These are phyloP conservation scores for Hypocrella siamensis DNA, from an alignment of 2,329 filamentous ascomycete species.

Conservation along the genomic window DNA sequence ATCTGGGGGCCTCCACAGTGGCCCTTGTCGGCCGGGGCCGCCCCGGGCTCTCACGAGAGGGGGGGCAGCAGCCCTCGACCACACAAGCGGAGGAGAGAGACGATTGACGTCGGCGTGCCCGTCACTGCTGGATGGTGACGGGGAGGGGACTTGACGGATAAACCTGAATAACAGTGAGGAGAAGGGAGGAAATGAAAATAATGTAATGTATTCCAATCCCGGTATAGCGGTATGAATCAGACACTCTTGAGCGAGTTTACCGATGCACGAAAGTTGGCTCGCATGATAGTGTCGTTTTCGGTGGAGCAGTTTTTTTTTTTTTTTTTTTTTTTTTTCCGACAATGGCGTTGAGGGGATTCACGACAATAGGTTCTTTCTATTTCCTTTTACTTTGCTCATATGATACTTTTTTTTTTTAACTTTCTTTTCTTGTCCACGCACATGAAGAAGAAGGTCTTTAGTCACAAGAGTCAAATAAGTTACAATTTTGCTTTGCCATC, in stretches of 20 bases:
- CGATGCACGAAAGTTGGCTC: too few species aligned
- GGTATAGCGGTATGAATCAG: too few species aligned
- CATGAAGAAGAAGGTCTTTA: too few species aligned
- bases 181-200: neutral
- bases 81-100: conserved; percentile 20
- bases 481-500: too few species aligned
- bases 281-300: too few species aligned
- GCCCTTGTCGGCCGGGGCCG: conserved; percentile 15
- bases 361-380: neutral
- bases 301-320: neutral
- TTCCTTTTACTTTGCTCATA: neutral
- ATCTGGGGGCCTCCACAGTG: conserved; percentile 21
- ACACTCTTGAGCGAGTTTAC: too few species aligned
- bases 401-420: neutral
- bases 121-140: conserved; percentile 16
- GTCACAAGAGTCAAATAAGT: too few species aligned
- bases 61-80: conserved; percentile 20
- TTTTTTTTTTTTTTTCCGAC: neutral
- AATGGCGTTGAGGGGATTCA: neutral
- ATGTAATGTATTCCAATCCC: neutral
- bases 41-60: conserved; percentile 11
- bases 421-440: too few species aligned
- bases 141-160: neutral
- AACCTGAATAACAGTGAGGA: neutral
- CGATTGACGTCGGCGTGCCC: conserved; percentile 15